Base-by-base conservation (phyloP, 345 rosid species). In the Streptanthus diversifolius region DNA sequence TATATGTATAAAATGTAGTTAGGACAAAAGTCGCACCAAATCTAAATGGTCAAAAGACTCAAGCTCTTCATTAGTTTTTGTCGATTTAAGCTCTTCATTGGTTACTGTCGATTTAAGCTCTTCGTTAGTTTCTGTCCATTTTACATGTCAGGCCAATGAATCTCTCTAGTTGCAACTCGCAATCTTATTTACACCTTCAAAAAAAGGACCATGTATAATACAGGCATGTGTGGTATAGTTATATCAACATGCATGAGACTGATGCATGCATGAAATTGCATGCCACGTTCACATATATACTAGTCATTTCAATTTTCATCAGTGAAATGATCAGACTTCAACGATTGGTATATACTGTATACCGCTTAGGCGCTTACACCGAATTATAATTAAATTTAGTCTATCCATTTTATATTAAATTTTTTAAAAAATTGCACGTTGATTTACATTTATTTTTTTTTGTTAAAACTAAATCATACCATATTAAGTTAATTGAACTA, bases 11-110 rank as follows among this genome's bases (percentile, higher is more conserved):
- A 17, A 44, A 44, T 39, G 19, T 8, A 39, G 21, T 41, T 64
- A 54, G 8, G 66, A 44, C 35, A 63, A 33, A 76, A 70, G 71
- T 70, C 66, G 25, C 25, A 76, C 66, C 60, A 63, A 56, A 63
- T 63, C 80, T 35, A 8, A 33, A 55, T 17, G 29, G 71, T 70
- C 80, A 68, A 76, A 68, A 70, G 76, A 56, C 74, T 70, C 76
- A 70, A 70, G 74, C 80, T 70, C 60, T 47, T 37, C 37, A 22
- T 24, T 45, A 21, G 63, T 76, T 63, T 6, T 29, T 63, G 60
- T 58, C 39, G 29, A 35, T 57, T 66, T 25, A 70, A 70, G 74
- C 80, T 70, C 60, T 47, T 37, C 37, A 22, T 13, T 45, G n/a
- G 63, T 76, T 63, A 4, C 36, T 54, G 66, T 58, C 59, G 19